Conservation (phyloP, 108 stramenopile genomes). For the Conticribra guillardii region DNA sequence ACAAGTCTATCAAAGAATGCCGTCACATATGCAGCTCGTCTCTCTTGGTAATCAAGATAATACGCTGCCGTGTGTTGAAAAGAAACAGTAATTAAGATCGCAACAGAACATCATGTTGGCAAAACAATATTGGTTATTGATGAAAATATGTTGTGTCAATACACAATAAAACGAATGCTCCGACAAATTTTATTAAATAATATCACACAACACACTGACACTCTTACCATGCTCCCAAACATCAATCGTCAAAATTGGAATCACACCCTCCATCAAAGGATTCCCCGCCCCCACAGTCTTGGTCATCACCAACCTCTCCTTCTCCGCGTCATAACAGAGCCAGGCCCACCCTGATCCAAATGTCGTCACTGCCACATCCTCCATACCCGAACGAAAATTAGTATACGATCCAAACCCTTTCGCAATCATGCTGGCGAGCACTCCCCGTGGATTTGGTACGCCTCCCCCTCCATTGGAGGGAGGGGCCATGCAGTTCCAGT, state of each 20-base stretch:
- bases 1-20: constrained; percentile 73
- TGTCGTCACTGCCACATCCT: constrained; percentile 23
- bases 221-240: constrained; percentile 76
- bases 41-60: constrained; percentile 86
- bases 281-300: constrained; percentile 52
- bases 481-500: constrained; percentile 72
- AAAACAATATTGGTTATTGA: too few species aligned
- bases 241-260: constrained; percentile 83
- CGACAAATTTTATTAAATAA: too few species aligned
- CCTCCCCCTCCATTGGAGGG: constrained; percentile 51
- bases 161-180: too few species aligned
- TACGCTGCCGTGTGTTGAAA: constrained; percentile 64
- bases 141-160: too few species aligned
- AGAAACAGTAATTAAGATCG: neutral
- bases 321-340: constrained; percentile 70
- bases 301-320: constrained; percentile 41
- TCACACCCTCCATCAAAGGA: constrained; percentile 59
- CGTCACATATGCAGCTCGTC: constrained; percentile 73
- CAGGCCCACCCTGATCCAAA: constrained; percentile 90
- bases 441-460: constrained; percentile 36
- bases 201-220: too few species aligned
- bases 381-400: constrained; percentile 39
- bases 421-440: constrained; percentile 42
- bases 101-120: too few species aligned
- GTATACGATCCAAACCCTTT: constrained; percentile 46